Percentiles rank a stretch among this genome's conserved stretches.
phyloP scores from a whole-genome alignment of 169 alveolate species.

The Eimeria zaria region DNA sequence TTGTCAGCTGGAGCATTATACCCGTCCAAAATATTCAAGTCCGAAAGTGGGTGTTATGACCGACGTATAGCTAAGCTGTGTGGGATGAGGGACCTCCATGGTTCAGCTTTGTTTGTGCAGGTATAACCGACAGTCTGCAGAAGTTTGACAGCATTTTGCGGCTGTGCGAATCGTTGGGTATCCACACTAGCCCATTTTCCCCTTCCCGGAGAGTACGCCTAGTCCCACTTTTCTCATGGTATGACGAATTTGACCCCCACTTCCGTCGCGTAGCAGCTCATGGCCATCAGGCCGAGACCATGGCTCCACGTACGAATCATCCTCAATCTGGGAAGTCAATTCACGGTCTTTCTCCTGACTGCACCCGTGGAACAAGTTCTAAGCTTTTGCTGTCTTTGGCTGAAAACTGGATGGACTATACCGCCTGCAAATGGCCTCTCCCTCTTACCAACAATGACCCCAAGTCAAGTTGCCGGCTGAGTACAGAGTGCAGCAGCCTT shows the following conservation, averaged over 20 bases:
- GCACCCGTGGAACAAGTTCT: neutral
- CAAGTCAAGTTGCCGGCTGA: neutral
- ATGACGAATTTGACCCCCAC: constrained; percentile 68
- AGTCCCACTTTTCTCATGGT: constrained; percentile 69
- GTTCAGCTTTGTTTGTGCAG: neutral
- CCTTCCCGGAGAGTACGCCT: constrained; percentile 44
- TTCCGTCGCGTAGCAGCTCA: constrained; percentile 54
- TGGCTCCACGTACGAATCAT: neutral
- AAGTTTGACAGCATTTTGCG: constrained; percentile 65
- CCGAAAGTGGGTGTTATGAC: neutral
- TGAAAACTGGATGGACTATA: constrained; percentile 78
- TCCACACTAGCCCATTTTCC: constrained; percentile 64
- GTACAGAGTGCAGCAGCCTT: neutral
- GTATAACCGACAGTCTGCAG: constrained; percentile 56
- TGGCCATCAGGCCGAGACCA: neutral
- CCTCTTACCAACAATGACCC: constrained; percentile 76
- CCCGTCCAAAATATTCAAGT: neutral
- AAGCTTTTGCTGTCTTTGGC: constrained; percentile 49
- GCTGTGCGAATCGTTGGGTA: constrained; percentile 61
- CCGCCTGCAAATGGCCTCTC: constrained; percentile 72
- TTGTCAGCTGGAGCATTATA: neutral
- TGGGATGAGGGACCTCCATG: neutral
- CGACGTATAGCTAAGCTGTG: neutral
- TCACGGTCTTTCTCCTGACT: neutral
- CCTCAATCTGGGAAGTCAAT: neutral